Evolutionary conservation across 2,329 filamentous ascomycete species (phyloP), one percentile per base, ranked within the genome.

Genomic region (Penicillium frequentans): DNA sequence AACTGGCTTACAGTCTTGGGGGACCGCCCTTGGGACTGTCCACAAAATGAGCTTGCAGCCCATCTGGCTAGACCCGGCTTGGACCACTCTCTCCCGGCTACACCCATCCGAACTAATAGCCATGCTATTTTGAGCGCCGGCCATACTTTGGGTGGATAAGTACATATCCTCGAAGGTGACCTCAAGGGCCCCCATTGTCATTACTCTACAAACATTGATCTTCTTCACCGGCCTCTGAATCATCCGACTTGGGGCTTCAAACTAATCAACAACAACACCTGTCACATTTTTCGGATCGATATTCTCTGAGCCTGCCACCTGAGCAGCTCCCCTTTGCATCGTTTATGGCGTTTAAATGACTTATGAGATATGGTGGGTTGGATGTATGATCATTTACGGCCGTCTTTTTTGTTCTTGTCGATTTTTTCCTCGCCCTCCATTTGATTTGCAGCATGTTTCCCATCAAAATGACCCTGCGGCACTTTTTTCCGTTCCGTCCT

Each of bases 1-100:
- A 90, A 87, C 37, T 99, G 96, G 83, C 83, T 99, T 39, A 93
- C 87, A 61, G 91, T 90, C 14, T 80, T 98, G 50, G 89, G 90
- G 58, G 93, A 96, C 67, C 90, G 95, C 72, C 81, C 75, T 33
- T 84, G 83, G 79, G 78, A 82, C 50, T 64, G 62, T 29, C 61
- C 70, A 39, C 68, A 70, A 48, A 70, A 66, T 31, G 66, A 69
- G 29, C 60, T 74, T 48, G 64, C 58, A 44, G 59, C 71, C 52
- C 64, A 70, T 42, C 65, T 68, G 42, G 62, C 68, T 19, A 68
- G 69, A 8, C 62, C 68, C 2, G 66, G 72, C 26, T 66, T 76
- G 57, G 67, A 70, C 54, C 68, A 73, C 49, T 57, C 69, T 13
- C 62, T 76, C 31, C 65, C 71, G 23, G 64, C 75, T 3, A 65